Conservation (phyloP, 441 rosid genomes). For the Gossypium trilobum region DNA sequence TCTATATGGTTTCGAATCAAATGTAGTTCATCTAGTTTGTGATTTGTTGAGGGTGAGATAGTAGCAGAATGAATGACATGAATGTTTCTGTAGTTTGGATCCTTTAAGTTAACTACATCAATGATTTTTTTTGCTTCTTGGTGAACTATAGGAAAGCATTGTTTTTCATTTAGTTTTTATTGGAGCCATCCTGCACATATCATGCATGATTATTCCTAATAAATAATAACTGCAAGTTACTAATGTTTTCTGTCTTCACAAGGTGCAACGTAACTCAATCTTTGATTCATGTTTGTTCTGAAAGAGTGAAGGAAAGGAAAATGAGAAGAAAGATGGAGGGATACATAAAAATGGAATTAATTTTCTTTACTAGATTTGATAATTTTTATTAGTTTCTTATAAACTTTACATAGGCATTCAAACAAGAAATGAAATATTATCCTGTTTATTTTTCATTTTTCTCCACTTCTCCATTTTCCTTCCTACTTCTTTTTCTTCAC, state of each 20-base stretch:
- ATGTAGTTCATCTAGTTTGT: not conserved
- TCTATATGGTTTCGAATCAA: not conserved
- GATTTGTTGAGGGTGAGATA: not conserved
- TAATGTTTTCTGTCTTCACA: not conserved
- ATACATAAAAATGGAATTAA: not conserved
- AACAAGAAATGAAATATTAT: not conserved
- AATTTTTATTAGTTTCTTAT: not conserved
- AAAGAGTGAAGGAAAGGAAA: not conserved
- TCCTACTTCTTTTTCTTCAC: not conserved
- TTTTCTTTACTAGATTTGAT: not conserved
- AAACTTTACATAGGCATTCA: not conserved
- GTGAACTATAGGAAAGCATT: not conserved
- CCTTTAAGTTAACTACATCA: not conserved
- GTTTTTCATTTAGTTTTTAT: not conserved
- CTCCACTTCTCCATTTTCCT: not conserved
- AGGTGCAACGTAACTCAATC: not conserved
- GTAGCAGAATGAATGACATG: not conserved
- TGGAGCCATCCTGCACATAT: not conserved
- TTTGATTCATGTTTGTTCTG: not conserved
- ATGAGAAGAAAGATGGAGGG: not conserved
- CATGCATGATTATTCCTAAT: not conserved
- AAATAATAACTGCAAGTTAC: not conserved
- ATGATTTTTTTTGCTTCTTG: not conserved
- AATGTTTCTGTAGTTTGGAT: not conserved
- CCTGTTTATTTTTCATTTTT: not conserved